Conservation (phyloP, 352 stramenopile species). For the Nothophytophthora sp. region DNA sequence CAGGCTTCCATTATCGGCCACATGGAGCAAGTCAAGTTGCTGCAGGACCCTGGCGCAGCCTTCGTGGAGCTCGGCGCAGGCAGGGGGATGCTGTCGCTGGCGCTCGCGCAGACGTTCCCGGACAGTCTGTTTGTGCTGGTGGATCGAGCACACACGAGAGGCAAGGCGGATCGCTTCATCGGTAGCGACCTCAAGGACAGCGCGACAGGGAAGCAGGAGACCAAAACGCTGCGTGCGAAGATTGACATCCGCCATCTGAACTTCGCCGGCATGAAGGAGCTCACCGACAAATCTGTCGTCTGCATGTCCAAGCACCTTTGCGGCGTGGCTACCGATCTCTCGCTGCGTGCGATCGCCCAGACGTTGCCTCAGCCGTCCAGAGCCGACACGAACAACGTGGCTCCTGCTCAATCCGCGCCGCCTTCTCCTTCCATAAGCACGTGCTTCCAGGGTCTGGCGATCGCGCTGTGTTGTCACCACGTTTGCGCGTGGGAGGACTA, state of each 20-base stretch:
- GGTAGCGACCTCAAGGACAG: constrained; percentile 24
- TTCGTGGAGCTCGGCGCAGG: constrained; percentile 81
- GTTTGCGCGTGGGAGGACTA: constrained; percentile 79
- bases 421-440: constrained; percentile 24
- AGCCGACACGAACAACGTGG: background rate
- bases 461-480: constrained; percentile 84
- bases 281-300: constrained; percentile 51
- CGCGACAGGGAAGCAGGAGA: constrained; percentile 20
- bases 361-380: constrained; percentile 31
- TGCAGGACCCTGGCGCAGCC: constrained; percentile 39
- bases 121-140: constrained; percentile 75
- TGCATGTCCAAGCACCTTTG: constrained; percentile 89
- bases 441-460: constrained; percentile 54
- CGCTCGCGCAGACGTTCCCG: constrained; percentile 64
- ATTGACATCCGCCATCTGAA: constrained; percentile 89
- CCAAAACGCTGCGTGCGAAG: constrained; percentile 59
- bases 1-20: constrained; percentile 83
- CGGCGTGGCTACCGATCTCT: constrained; percentile 81
- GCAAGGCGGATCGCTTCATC: constrained; percentile 80
- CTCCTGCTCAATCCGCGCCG: background rate
- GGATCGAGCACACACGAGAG: constrained; percentile 67
- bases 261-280: constrained; percentile 61
- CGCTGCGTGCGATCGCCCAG: constrained; percentile 62
- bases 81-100: constrained; percentile 78
- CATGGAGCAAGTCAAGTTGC: constrained; percentile 57